Conservation (phyloP, 2,329 filamentous ascomycete species). For the Ophiocordyceps camponoti-leonardi region DNA sequence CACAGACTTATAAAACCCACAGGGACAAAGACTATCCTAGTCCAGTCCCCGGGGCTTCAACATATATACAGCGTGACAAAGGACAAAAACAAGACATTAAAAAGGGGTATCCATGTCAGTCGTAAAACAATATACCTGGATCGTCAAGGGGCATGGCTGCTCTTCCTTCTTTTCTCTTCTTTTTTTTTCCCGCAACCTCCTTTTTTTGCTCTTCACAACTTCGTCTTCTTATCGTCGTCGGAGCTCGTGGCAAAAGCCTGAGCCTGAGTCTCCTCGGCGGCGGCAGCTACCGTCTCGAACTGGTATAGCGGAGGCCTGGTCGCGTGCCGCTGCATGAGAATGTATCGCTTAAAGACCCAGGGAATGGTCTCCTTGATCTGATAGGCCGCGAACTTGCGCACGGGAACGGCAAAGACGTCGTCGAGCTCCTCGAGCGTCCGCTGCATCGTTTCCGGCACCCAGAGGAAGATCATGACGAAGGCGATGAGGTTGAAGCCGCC, state of each 20-base stretch:
- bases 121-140: not conserved
- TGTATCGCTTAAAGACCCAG: slow-evolving; percentile 14
- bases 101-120: not conserved
- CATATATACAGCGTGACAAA: not conserved
- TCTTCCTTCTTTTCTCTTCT: no score
- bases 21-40: not conserved
- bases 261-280: not conserved
- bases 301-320: slow-evolving; percentile 18
- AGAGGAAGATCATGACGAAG: slow-evolving; percentile 34
- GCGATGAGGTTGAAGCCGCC: slow-evolving; percentile 37
- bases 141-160: not conserved
- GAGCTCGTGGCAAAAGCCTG: not conserved
- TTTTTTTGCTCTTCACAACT: not conserved
- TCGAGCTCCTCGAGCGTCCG: slow-evolving; percentile 32
- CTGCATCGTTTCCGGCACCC: slow-evolving; percentile 35
- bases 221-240: not conserved
- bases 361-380: slow-evolving; percentile 15
- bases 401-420: slow-evolving; percentile 30
- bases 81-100: not conserved
- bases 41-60: not conserved
- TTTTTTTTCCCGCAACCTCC: not conserved
- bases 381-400: slow-evolving; percentile 22
- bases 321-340: slow-evolving; percentile 15
- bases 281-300: slow-evolving; percentile 9
- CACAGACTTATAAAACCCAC: not conserved